phyloP scores from a whole-genome alignment of 2,329 filamentous ascomycete genomes.

The Orbilia javanica region DNA sequence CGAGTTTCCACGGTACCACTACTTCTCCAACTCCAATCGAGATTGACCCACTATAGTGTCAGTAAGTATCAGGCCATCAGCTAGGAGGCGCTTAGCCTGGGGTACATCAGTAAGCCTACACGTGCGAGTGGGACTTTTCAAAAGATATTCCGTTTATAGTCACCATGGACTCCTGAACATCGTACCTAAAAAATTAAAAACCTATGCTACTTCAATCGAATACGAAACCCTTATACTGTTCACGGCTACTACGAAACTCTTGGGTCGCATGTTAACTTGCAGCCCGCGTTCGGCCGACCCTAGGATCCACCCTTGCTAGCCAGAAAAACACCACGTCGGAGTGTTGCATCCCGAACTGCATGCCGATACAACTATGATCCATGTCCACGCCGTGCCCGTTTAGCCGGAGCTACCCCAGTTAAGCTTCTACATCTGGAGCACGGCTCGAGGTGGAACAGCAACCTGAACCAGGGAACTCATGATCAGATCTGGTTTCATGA shows the following conservation, averaged over 20 bases:
- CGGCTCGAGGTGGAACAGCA: constrained; percentile 38
- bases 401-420: constrained; percentile 49
- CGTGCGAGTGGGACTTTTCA: background rate
- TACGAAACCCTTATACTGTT: background rate
- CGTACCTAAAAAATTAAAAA: too few relatives aligned
- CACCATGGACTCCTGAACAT: too few relatives aligned
- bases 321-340: constrained; percentile 24
- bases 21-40: background rate
- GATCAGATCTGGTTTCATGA: background rate
- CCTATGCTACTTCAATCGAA: background rate
- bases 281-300: background rate
- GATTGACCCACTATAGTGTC: background rate
- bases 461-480: constrained; percentile 26
- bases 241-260: background rate
- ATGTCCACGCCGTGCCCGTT: constrained; percentile 23
- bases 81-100: background rate
- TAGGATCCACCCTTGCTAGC: constrained; percentile 6
- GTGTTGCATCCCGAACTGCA: constrained; percentile 34
- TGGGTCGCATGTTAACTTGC: background rate
- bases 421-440: constrained; percentile 35
- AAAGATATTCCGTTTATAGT: background rate
- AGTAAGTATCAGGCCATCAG: background rate
- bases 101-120: background rate
- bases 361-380: constrained; percentile 2
- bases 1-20: background rate